phyloP scores from a whole-genome alignment of 1,284 basidiomycete genomes.

The Acaromyces ingoldii region DNA sequence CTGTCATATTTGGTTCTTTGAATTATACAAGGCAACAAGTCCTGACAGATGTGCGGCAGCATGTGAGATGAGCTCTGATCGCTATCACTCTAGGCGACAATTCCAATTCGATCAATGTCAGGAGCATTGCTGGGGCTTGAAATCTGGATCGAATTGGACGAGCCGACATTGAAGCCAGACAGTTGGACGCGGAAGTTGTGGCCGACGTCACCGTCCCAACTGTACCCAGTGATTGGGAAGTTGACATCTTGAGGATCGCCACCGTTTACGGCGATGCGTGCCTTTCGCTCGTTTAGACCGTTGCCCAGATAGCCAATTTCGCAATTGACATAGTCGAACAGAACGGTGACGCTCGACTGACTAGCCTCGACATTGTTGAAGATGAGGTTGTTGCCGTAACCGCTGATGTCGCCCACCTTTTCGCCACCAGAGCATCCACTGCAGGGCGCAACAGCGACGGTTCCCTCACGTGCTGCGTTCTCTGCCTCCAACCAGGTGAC shows the following conservation, averaged over 20 bases:
- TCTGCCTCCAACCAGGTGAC: slow-evolving; percentile 20
- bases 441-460: slow-evolving; percentile 10
- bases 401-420: slow-evolving; percentile 22
- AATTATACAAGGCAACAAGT: too few relatives aligned
- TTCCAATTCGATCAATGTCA: slow-evolving; percentile 24
- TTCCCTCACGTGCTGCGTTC: slow-evolving; percentile 7
- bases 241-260: slow-evolving; percentile 17
- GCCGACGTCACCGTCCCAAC: slow-evolving; percentile 19
- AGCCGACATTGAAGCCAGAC: slow-evolving; percentile 17
- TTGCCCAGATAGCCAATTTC: slow-evolving; percentile 13
- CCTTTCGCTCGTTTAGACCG: slow-evolving; percentile 15
- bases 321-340: slow-evolving; percentile 32
- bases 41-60: too few relatives aligned
- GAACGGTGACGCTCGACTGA: slow-evolving; percentile 9
- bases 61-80: too few relatives aligned
- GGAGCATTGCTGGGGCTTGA: slow-evolving; percentile 14
- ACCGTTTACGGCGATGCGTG: slow-evolving; percentile 23
- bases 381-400: slow-evolving; percentile 11
- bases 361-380: slow-evolving; percentile 11
- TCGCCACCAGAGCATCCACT: slow-evolving; percentile 18
- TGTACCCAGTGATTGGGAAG: slow-evolving; percentile 26
- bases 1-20: too few relatives aligned
- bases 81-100: too few relatives aligned
- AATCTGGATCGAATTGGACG: slow-evolving; percentile 19
- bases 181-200: slow-evolving; percentile 24